phyloP scores from a whole-genome alignment of 2,329 filamentous ascomycete species.

The Parastagonospora nodorum region DNA sequence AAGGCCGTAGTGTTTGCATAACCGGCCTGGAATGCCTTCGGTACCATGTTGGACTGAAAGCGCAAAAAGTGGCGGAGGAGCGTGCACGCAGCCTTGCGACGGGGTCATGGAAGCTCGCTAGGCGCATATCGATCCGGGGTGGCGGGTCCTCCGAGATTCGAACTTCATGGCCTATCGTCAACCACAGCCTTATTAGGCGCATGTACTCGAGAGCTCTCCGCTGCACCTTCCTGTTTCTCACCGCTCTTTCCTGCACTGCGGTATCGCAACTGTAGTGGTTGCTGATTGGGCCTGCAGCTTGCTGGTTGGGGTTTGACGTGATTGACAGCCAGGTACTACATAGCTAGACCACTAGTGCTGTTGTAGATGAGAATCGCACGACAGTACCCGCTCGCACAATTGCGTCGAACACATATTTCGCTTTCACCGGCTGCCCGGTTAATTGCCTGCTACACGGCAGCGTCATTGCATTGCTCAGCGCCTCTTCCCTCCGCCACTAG shows the following conservation, averaged over 20 bases:
- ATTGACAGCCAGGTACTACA: slow-evolving; percentile 5
- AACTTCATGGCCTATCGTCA: slow-evolving; percentile 1
- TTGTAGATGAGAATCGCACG: slow-evolving; percentile 34
- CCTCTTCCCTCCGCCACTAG: slow-evolving; percentile 23
- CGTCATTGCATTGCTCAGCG: slow-evolving; percentile 18
- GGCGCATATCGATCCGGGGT: slow-evolving; percentile 10
- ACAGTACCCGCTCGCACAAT: slow-evolving; percentile 29
- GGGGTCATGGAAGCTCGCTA: not conserved
- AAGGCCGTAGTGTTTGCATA: slow-evolving; percentile 52
- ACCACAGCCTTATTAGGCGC: slow-evolving; percentile 2
- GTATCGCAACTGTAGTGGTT: slow-evolving; percentile 1
- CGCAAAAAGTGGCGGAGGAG: not conserved
- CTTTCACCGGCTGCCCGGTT: slow-evolving; percentile 12
- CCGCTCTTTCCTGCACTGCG: slow-evolving; percentile 20
- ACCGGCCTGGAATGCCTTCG: slow-evolving; percentile 53
- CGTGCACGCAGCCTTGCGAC: slow-evolving; percentile 4
- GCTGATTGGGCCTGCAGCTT: slow-evolving; percentile 7
- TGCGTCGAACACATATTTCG: slow-evolving; percentile 11
- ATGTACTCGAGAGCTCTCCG: slow-evolving; percentile 7
- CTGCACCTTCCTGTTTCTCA: slow-evolving; percentile 19
- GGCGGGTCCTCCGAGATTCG: slow-evolving; percentile 9
- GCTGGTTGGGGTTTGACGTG: slow-evolving; percentile 6
- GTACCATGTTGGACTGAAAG: slow-evolving; percentile 41
- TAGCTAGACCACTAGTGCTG: slow-evolving; percentile 14
- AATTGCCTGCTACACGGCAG: slow-evolving; percentile 16